These are phyloP conservation scores for Verticillium zaregamsianum DNA, from an alignment of 2,329 filamentous ascomycete genomes.

Conservation along the genomic window DNA sequence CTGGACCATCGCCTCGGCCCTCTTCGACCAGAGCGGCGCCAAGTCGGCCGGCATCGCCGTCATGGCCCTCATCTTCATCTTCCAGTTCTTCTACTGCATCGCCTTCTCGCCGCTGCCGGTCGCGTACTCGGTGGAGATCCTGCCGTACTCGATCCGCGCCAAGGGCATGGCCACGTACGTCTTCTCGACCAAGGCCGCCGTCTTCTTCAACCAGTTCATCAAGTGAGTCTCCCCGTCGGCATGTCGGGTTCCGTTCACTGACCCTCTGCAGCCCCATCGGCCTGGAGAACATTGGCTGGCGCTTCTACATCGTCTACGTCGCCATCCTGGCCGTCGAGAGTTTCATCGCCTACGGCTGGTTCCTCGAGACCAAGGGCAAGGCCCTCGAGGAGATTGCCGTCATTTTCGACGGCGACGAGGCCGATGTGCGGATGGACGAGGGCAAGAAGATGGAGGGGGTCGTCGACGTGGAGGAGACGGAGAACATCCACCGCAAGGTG, in stretches of 20 bases:
- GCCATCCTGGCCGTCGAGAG: slow-evolving; percentile 41
- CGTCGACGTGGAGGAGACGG: slow-evolving; percentile 7
- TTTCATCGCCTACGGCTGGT: slow-evolving; percentile 36
- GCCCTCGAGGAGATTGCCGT: slow-evolving; percentile 53
- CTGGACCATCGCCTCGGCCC: slow-evolving; percentile 29
- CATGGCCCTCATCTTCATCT: slow-evolving; percentile 30
- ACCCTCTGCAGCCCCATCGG: slow-evolving; percentile 35
- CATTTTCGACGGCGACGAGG: slow-evolving; percentile 42
- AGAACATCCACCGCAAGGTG: slow-evolving; percentile 6
- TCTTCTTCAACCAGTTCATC: slow-evolving; percentile 33
- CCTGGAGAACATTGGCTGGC: slow-evolving; percentile 44
- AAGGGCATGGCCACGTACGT: slow-evolving; percentile 39
- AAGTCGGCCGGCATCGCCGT: slow-evolving; percentile 25
- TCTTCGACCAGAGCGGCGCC: slow-evolving; percentile 22
- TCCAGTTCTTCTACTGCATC: slow-evolving; percentile 45
- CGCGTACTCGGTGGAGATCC: slow-evolving; percentile 48
- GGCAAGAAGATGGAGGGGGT: background rate
- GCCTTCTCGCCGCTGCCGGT: slow-evolving; percentile 48
- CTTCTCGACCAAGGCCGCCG: slow-evolving; percentile 20
- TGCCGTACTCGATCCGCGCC: slow-evolving; percentile 47
- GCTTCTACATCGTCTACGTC: slow-evolving; percentile 55
- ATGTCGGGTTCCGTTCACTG: slow-evolving; percentile 25
- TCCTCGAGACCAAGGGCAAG: slow-evolving; percentile 46
- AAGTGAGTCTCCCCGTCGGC: slow-evolving; percentile 28
- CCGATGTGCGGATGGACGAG: slow-evolving; percentile 6